Evolutionary conservation across 768 basidiomycete genomes (phyloP), one percentile per base, ranked within the genome.

Genomic region (Cystobasidium tubakii): DNA sequence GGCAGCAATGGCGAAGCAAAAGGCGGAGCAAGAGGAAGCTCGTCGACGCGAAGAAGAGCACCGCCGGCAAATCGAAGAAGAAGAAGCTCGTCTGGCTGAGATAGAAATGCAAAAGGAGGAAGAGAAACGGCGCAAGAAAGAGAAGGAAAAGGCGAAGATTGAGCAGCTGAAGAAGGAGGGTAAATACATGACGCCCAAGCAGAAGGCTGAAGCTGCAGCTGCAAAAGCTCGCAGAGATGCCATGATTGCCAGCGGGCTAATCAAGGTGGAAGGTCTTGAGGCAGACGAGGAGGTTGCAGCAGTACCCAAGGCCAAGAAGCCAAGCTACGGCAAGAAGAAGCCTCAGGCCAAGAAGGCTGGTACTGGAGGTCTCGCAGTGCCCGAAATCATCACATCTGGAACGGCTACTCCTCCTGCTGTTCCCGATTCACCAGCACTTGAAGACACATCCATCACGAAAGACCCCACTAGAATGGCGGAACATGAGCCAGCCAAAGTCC

Each of bases 101-200:
- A 91, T 92, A 82, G 90, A 84, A 74, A 83, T 83, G 4, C 93
- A 92, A 83, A 95, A 94, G 81, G 90, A 96, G 84, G 97, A 97
- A 82, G 93, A 94, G 81, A 88, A 74, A 65, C 62, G 88, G 80
- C 84, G 92, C 75, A 97, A 97, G 86, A 97, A 97, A 83, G 94
- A 97, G 82, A 87, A 88, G 67, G 93, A 96, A 84, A 94, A 95
- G 88, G 89, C 87, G 55, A 96, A 95, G 82, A 88, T 87, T 65
- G 94, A 96, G 78, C 80, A 89, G 65, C 88, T 90, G 17, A 92
- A 90, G 85, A 95, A 93, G 81, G 94, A 98, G 82, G 96, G 96
- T 27, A 87, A 90, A 57, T 83, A 95, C 29, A 85, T 98, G 63
- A 98, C 95, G n/a, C 93, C 95, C 82, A 96, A 94, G 82, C 94